phyloP scores from a whole-genome alignment of 345 rosid genomes.

The Anacardium occidentale region DNA sequence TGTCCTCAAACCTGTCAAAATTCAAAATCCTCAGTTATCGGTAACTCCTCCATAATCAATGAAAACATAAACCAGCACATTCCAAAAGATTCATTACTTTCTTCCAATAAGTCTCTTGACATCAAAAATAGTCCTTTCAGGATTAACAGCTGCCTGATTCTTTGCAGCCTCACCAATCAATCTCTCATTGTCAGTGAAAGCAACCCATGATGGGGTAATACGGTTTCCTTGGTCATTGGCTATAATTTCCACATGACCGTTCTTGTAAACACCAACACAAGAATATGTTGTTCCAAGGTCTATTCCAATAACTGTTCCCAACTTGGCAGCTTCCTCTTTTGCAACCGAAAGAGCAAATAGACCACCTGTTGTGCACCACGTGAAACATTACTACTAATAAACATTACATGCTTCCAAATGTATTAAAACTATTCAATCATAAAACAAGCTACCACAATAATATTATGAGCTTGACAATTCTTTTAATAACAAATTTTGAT shows the following conservation, averaged over 20 bases:
- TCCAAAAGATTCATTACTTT: conserved; percentile 48
- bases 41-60: not conserved
- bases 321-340: conserved; percentile 66
- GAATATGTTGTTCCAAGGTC: conserved; percentile 97
- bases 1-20: conserved; percentile 5
- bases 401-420: not conserved
- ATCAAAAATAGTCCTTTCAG: conserved; percentile 85
- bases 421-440: not conserved
- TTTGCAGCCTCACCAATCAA: conserved; percentile 97
- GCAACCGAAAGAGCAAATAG: conserved; percentile 60
- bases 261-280: conserved; percentile 96
- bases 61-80: not conserved
- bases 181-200: conserved; percentile 88
- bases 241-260: conserved; percentile 94
- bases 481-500: too few relatives aligned
- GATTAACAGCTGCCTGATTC: conserved; percentile 89
- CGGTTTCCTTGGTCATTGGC: conserved; percentile 99
- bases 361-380: conserved; percentile 37
- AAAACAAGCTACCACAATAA: too few relatives aligned
- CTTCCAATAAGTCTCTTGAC: conserved; percentile 96
- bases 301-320: conserved; percentile 93
- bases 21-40: conserved; percentile 3
- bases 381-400: not conserved
- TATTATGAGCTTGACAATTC: too few relatives aligned
- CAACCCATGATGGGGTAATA: conserved; percentile 98